A percentile compares a stretch with the other conserved stretches of the same genome.
phyloP scores from a whole-genome alignment of 148 eudicot species.

The Heliosperma pusillum region DNA sequence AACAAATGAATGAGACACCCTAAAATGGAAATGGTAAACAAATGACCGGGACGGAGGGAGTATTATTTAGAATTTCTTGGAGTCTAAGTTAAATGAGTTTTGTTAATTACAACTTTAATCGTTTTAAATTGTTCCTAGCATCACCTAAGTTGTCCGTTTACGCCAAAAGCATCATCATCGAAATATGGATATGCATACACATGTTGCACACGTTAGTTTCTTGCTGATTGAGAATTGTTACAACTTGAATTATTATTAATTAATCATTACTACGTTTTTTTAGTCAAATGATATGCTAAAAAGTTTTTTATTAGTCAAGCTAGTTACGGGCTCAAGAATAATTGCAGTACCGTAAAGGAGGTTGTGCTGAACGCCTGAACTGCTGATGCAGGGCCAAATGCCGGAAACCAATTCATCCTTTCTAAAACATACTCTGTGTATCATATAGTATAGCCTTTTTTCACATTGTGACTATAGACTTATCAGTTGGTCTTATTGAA shows the following conservation, averaged over 20 bases:
- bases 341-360: conserved; percentile 13
- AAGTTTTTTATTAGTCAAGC: conserved; percentile 24
- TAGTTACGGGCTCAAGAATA: conserved; percentile 29
- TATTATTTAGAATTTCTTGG: too few relatives aligned
- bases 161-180: conserved; percentile 23
- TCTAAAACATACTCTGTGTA: too few relatives aligned
- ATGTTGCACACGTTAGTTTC: conserved; percentile 19
- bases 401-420: background rate
- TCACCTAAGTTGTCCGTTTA: conserved; percentile 24
- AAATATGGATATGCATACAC: background rate
- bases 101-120: too few relatives aligned
- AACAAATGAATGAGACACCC: too few relatives aligned
- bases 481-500: too few relatives aligned
- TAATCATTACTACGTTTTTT: conserved; percentile 2
- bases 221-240: conserved; percentile 13
- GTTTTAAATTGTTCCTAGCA: background rate
- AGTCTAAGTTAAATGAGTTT: too few relatives aligned
- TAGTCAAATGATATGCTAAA: conserved; percentile 2
- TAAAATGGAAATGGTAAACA: too few relatives aligned
- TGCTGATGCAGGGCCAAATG: background rate
- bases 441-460: too few relatives aligned
- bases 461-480: too few relatives aligned
- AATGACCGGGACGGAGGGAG: too few relatives aligned
- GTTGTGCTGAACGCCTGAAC: conserved; percentile 10
- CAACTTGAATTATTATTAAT: background rate